These are phyloP conservation scores for Puccinia horiana DNA, from an alignment of 1,284 basidiomycete genomes.

Conservation along the genomic window DNA sequence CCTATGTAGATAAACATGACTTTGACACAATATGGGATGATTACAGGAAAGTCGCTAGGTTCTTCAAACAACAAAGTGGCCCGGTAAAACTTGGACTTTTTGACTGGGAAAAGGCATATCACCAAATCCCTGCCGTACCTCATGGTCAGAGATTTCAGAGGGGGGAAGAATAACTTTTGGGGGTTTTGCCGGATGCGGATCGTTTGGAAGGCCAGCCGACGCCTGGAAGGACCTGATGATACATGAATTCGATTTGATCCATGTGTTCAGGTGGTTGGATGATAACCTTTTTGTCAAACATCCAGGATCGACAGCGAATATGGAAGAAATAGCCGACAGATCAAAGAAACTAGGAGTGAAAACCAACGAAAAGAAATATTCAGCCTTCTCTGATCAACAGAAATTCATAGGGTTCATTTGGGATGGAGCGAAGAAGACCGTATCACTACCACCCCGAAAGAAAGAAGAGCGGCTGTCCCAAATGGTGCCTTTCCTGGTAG, in stretches of 20 bases:
- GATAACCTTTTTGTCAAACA: background rate
- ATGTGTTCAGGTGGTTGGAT: conserved; percentile 8
- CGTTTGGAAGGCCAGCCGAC: conserved; percentile 17
- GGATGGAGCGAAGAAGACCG: background rate
- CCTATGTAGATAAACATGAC: background rate
- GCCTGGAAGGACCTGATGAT: background rate
- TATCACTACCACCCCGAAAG: background rate
- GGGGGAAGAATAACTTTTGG: too few species aligned
- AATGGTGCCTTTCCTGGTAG: background rate
- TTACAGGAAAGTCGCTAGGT: background rate
- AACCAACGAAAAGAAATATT: conserved; percentile 17
- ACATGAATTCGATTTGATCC: background rate
- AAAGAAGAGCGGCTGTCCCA: background rate
- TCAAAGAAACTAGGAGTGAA: background rate
- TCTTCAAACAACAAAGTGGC: background rate
- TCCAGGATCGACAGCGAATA: background rate
- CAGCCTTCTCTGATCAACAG: background rate
- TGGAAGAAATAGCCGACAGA: background rate
- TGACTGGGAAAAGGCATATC: background rate
- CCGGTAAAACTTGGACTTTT: background rate
- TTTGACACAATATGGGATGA: conserved; percentile 15
- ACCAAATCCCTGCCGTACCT: background rate
- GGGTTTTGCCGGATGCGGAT: too few species aligned
- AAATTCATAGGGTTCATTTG: conserved; percentile 29
- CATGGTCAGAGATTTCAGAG: background rate